phyloP scores from a whole-genome alignment of 164 flowering plant genomes.

The Warburgia ugandensis region DNA sequence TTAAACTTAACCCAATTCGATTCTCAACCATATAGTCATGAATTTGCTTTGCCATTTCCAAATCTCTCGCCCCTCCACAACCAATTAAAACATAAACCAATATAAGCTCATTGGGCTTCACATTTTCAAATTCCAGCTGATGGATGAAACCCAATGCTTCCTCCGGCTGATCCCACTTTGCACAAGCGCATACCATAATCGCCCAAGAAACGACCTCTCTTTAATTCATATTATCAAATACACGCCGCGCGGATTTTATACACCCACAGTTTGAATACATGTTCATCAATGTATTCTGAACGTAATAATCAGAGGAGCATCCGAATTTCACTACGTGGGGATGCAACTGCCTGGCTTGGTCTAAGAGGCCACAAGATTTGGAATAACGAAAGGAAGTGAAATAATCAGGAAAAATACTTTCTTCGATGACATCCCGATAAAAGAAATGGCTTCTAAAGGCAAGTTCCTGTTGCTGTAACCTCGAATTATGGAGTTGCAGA shows the following conservation, averaged over 20 bases:
- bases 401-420: constrained; percentile 16
- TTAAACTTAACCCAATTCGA: constrained; percentile 14
- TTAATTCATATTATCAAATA: constrained; percentile 26
- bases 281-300: constrained; percentile 30
- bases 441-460: constrained; percentile 18
- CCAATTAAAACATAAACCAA: constrained; percentile 28
- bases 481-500: constrained; percentile 16
- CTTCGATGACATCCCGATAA: constrained; percentile 18
- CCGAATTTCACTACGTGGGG: constrained; percentile 27
- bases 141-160: constrained; percentile 24
- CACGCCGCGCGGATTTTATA: constrained; percentile 18
- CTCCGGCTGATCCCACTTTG: constrained; percentile 17
- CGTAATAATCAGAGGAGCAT: constrained; percentile 18
- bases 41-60: constrained; percentile 25
- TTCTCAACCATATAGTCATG: constrained; percentile 21
- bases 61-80: constrained; percentile 24
- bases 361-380: constrained; percentile 21
- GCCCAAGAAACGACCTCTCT: constrained; percentile 32
- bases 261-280: constrained; percentile 27
- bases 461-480: constrained; percentile 26
- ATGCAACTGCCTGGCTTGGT: constrained; percentile 25
- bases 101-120: constrained; percentile 27
- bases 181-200: constrained; percentile 30
- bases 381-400: constrained; percentile 30
- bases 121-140: constrained; percentile 19